Conservation (phyloP, 352 stramenopile species). For the Phytophthora cactorum region DNA sequence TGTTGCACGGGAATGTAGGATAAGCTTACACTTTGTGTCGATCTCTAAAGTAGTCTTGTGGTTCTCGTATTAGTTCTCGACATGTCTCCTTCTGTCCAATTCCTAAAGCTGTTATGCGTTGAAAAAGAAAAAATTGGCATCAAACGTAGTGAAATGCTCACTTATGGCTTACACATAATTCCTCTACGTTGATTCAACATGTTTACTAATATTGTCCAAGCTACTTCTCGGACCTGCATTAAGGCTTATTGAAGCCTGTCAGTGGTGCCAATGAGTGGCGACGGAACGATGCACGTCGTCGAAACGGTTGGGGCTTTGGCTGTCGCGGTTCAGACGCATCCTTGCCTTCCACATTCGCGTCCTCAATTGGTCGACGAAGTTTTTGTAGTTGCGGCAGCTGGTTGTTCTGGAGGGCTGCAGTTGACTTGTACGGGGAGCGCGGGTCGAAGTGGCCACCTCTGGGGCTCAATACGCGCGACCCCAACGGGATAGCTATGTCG, state of each 20-base stretch:
- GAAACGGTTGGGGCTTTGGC: constrained; percentile 21
- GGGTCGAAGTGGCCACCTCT: constrained; percentile 30
- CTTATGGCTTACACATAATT: too few relatives aligned
- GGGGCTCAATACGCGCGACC: constrained; percentile 22
- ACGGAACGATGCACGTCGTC: constrained; percentile 28
- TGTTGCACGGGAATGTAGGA: too few relatives aligned
- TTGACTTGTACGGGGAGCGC: constrained; percentile 35
- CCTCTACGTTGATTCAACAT: too few relatives aligned
- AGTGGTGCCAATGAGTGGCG: constrained; percentile 21
- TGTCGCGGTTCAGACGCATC: constrained; percentile 5
- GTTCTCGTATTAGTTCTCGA: too few relatives aligned
- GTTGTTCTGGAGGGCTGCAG: constrained; percentile 22
- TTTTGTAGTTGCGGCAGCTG: constrained; percentile 16
- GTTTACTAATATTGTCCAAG: too few relatives aligned
- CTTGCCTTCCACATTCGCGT: constrained; percentile 11
- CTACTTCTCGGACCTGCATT: neutral
- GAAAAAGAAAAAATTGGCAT: too few relatives aligned
- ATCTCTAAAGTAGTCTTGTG: too few relatives aligned
- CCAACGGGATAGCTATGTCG: constrained; percentile 5
- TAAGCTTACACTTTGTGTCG: too few relatives aligned
- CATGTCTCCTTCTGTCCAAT: too few relatives aligned
- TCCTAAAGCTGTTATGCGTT: too few relatives aligned
- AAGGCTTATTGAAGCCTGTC: constrained; percentile 4
- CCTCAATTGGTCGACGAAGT: constrained; percentile 24
- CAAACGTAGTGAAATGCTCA: too few relatives aligned